These are phyloP conservation scores for Chaetomium fimeti DNA, from an alignment of 495 filamentous ascomycete genomes.

Conservation along the genomic window DNA sequence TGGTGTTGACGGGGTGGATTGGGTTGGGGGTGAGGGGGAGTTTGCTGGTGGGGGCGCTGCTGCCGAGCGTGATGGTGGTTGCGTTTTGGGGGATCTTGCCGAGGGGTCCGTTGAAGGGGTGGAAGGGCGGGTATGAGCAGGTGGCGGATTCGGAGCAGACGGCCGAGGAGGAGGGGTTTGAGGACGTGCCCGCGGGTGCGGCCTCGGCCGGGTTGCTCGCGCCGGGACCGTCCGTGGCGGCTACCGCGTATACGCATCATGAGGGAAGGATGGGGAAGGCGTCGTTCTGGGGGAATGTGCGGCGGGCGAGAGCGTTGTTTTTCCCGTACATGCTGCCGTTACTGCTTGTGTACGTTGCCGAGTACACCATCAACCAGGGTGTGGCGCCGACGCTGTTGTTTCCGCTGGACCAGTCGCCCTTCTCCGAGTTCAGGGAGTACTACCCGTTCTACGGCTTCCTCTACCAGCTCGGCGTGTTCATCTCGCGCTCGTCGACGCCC, in stretches of 20 bases:
- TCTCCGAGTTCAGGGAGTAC: slow-evolving; percentile 77
- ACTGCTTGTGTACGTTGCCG: slow-evolving; percentile 86
- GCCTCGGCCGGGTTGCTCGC: slow-evolving; percentile 43
- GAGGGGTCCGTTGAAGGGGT: slow-evolving; percentile 50
- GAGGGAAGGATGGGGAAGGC: slow-evolving; percentile 22
- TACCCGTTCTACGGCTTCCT: slow-evolving; percentile 87
- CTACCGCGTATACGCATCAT: slow-evolving; percentile 26
- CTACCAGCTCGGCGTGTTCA: slow-evolving; percentile 92
- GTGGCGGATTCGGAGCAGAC: slow-evolving; percentile 37
- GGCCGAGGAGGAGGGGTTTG: slow-evolving; percentile 40
- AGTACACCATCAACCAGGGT: slow-evolving; percentile 96
- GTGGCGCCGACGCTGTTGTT: slow-evolving; percentile 88
- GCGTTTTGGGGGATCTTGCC: slow-evolving; percentile 84
- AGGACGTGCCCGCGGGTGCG: slow-evolving; percentile 31
- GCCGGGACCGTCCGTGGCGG: slow-evolving; percentile 35
- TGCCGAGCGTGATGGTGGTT: slow-evolving; percentile 79
- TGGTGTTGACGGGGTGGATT: slow-evolving; percentile 74
- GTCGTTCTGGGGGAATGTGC: slow-evolving; percentile 49
- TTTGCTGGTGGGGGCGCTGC: slow-evolving; percentile 69
- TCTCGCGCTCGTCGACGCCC: slow-evolving; percentile 84
- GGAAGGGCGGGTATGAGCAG: slow-evolving; percentile 42
- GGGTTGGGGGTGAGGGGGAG: slow-evolving; percentile 67
- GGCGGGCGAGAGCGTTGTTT: slow-evolving; percentile 46
- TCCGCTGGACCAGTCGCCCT: slow-evolving; percentile 70
- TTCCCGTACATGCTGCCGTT: slow-evolving; percentile 79